These are phyloP conservation scores for Ganoderma boninense DNA, from an alignment of 1,284 basidiomycete genomes.

Conservation along the genomic window DNA sequence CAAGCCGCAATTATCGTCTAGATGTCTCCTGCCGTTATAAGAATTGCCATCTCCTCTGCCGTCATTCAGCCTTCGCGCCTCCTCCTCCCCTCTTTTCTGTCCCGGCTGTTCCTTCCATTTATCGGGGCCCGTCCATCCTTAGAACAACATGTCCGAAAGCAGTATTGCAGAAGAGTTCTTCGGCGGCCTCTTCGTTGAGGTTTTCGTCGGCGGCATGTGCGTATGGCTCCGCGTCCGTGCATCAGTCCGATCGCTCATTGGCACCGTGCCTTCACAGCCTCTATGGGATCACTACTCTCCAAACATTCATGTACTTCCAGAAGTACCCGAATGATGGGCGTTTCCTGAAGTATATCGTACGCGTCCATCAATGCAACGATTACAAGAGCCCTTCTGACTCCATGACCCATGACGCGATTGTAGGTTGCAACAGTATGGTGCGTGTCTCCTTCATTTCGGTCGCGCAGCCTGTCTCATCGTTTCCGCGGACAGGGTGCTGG, in stretches of 20 bases:
- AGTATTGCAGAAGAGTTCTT: conserved; percentile 19
- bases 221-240: conserved; percentile 2
- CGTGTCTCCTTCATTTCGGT: conserved; percentile 15
- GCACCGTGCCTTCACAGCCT: conserved; percentile 14
- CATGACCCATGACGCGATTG: neutral
- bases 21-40: no score
- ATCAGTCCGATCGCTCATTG: neutral
- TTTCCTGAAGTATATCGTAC: conserved; percentile 26
- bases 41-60: no score
- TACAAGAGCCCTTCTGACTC: neutral
- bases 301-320: conserved; percentile 34
- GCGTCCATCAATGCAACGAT: neutral
- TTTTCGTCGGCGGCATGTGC: conserved; percentile 48
- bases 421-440: conserved; percentile 31
- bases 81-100: neutral
- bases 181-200: conserved; percentile 31
- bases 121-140: neutral
- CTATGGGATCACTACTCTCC: conserved; percentile 32
- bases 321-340: conserved; percentile 29
- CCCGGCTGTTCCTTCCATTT: neutral
- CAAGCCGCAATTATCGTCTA: no score
- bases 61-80: neutral
- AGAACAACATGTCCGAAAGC: neutral
- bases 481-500: conserved; percentile 23
- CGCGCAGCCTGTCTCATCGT: neutral